phyloP scores from a whole-genome alignment of 2,329 filamentous ascomycete species.

The Aureobasidium mangrovei region DNA sequence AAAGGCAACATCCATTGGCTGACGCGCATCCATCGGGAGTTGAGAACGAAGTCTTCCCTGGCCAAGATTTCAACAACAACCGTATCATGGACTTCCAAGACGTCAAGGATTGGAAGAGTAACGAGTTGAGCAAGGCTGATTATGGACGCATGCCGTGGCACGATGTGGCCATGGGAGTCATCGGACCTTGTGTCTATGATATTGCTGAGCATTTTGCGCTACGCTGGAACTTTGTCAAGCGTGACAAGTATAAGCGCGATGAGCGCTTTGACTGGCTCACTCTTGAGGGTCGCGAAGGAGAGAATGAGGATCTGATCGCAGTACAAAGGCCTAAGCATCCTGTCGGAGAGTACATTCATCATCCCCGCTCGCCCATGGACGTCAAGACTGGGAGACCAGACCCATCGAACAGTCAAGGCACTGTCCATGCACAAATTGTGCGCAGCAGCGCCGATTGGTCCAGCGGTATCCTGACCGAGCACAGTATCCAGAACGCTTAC shows the following conservation, averaged over 20 bases:
- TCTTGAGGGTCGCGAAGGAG: constrained; percentile 64
- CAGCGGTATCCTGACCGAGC: constrained; percentile 75
- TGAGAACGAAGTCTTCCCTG: constrained; percentile 78
- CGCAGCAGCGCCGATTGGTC: constrained; percentile 90
- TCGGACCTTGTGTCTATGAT: constrained; percentile 83
- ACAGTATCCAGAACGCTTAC: constrained; percentile 83
- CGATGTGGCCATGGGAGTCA: constrained; percentile 85
- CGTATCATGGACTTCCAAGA: constrained; percentile 91
- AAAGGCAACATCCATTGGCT: constrained; percentile 71
- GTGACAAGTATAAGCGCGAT: constrained; percentile 95
- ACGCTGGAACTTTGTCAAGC: constrained; percentile 93
- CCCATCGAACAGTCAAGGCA: constrained; percentile 49
- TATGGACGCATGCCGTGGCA: constrained; percentile 98
- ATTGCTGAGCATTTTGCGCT: constrained; percentile 93
- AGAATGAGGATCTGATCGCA: constrained; percentile 76
- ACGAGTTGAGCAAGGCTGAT: constrained; percentile 83
- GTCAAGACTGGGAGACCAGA: constrained; percentile 49
- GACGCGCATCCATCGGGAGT: constrained; percentile 83
- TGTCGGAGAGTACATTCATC: constrained; percentile 76
- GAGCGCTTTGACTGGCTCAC: constrained; percentile 75
- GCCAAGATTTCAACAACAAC: constrained; percentile 98
- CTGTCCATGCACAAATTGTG: constrained; percentile 74
- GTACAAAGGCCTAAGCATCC: constrained; percentile 86
- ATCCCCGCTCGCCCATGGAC: constrained; percentile 63
- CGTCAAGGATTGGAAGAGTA: constrained; percentile 85